A percentile compares a stretch with the other conserved stretches of the same genome.
Conservation (phyloP, 2,329 filamentous ascomycete species). For the Dothideomycetes sp. region DNA sequence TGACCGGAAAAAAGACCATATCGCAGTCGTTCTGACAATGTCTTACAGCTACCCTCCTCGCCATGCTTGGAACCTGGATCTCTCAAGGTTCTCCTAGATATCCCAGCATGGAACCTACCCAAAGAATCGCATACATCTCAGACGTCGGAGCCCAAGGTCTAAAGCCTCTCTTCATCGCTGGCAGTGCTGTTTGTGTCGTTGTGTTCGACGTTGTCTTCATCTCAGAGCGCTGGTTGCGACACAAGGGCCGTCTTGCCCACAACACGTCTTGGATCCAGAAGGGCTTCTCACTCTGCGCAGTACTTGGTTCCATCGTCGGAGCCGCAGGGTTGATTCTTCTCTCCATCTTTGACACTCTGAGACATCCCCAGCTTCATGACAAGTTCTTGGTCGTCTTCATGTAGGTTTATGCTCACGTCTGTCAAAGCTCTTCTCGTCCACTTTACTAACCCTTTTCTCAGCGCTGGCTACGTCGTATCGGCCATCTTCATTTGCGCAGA, state of each 20-base stretch:
- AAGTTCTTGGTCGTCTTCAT: slow-evolving; percentile 77
- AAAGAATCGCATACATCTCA: slow-evolving; percentile 49
- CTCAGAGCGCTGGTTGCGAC: slow-evolving; percentile 75
- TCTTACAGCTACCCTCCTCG: slow-evolving; percentile 51
- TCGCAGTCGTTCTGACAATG: slow-evolving; percentile 9
- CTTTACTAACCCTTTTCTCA: slow-evolving; percentile 13
- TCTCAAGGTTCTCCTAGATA: slow-evolving; percentile 49
- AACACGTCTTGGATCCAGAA: slow-evolving; percentile 61
- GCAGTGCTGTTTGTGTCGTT: slow-evolving; percentile 61
- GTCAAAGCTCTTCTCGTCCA: not conserved
- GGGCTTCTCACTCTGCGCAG: slow-evolving; percentile 50
- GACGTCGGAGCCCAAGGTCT: slow-evolving; percentile 53
- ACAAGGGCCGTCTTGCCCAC: slow-evolving; percentile 65
- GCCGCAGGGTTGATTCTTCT: slow-evolving; percentile 73
- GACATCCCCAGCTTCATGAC: slow-evolving; percentile 59
- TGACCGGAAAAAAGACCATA: too few relatives aligned
- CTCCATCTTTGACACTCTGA: slow-evolving; percentile 74
- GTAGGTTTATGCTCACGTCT: slow-evolving; percentile 21
- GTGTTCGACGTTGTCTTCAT: slow-evolving; percentile 74
- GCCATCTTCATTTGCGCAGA: slow-evolving; percentile 86
- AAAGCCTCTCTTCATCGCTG: slow-evolving; percentile 70
- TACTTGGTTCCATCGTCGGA: slow-evolving; percentile 62
- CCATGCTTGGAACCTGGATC: slow-evolving; percentile 62
- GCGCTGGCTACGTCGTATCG: slow-evolving; percentile 67
- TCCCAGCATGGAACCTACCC: slow-evolving; percentile 47